A percentile compares a stretch with the other conserved stretches of the same genome.
These are phyloP conservation scores for Fusarium oligoseptatum DNA, from an alignment of 2,329 filamentous ascomycete genomes.

Conservation along the genomic window DNA sequence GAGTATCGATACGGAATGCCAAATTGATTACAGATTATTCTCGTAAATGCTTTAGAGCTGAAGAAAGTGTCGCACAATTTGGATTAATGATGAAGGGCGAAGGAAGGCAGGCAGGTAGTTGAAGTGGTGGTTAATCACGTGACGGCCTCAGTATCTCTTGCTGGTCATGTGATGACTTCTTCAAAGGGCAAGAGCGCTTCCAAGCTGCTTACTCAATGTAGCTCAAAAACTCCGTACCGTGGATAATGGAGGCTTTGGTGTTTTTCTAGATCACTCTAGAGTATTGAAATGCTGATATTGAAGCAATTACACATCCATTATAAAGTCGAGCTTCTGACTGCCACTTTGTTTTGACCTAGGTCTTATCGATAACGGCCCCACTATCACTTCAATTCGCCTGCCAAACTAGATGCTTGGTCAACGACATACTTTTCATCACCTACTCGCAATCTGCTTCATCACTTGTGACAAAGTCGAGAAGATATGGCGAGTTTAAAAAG, in stretches of 20 bases:
- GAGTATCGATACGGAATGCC: neutral
- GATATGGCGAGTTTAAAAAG: conserved; percentile 77
- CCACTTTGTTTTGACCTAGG: neutral
- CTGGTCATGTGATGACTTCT: neutral
- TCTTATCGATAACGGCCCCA: conserved; percentile 51
- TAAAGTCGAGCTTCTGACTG: neutral
- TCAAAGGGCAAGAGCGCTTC: neutral
- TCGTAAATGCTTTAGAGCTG: neutral
- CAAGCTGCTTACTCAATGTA: neutral
- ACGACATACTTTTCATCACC: conserved; percentile 39
- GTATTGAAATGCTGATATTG: neutral
- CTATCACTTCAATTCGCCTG: conserved; percentile 34
- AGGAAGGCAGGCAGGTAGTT: neutral
- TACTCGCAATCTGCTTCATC: conserved; percentile 15
- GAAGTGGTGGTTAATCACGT: neutral
- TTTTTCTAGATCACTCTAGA: neutral
- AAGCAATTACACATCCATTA: neutral
- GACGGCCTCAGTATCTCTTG: neutral
- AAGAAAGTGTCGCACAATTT: neutral
- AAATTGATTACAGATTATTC: neutral
- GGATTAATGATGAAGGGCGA: neutral
- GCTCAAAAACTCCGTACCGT: neutral
- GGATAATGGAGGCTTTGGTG: neutral
- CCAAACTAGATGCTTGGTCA: conserved; percentile 32
- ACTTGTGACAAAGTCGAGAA: conserved; percentile 12